Percentiles rank a stretch among this genome's conserved stretches.
These are phyloP conservation scores for Mycena leptocephala DNA, from an alignment of 768 basidiomycete species.

Conservation along the genomic window DNA sequence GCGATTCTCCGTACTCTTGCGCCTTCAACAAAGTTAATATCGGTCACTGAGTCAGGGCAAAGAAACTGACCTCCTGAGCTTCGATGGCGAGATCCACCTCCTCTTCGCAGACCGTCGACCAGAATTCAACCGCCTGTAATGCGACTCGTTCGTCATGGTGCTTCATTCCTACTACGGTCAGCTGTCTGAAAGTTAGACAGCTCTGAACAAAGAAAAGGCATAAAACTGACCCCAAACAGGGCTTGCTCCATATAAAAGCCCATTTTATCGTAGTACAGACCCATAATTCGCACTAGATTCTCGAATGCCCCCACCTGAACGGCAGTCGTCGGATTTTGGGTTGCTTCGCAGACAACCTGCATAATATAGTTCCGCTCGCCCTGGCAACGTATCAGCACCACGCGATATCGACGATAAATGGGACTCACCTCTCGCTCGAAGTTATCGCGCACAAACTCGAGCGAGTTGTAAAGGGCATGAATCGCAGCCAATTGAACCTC, in stretches of 20 bases:
- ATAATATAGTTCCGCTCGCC: slow-evolving; percentile 99
- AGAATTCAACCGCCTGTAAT: slow-evolving; percentile 98
- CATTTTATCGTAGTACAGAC: slow-evolving; percentile 99
- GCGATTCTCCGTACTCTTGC: slow-evolving; percentile 89
- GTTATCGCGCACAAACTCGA: slow-evolving; percentile 98
- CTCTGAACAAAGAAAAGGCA: slow-evolving; percentile 2
- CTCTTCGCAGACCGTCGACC: slow-evolving; percentile 99
- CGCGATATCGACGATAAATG: slow-evolving; percentile 3
- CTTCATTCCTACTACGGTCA: slow-evolving; percentile 99
- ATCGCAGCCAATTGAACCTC: slow-evolving; percentile 97
- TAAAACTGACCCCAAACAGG: slow-evolving; percentile 87
- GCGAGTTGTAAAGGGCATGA: slow-evolving; percentile 93
- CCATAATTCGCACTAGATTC: slow-evolving; percentile 97
- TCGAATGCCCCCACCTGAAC: slow-evolving; percentile 99
- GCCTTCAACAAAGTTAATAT: slow-evolving; percentile 67
- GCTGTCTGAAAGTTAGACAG: slow-evolving; percentile 58
- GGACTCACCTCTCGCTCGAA: slow-evolving; percentile 93
- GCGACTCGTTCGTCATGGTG: slow-evolving; percentile 92
- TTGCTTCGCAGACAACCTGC: slow-evolving; percentile 99
- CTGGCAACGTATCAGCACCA: slow-evolving; percentile 57
- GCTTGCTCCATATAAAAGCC: slow-evolving; percentile 99
- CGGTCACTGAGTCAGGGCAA: background rate
- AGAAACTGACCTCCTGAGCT: slow-evolving; percentile 83
- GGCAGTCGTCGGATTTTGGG: slow-evolving; percentile 82
- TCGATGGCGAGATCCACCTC: slow-evolving; percentile 95